Evolutionary conservation across 1,139 yeast genomes (phyloP).

Genomic region (Lodderomyces metapsilosis): DNA sequence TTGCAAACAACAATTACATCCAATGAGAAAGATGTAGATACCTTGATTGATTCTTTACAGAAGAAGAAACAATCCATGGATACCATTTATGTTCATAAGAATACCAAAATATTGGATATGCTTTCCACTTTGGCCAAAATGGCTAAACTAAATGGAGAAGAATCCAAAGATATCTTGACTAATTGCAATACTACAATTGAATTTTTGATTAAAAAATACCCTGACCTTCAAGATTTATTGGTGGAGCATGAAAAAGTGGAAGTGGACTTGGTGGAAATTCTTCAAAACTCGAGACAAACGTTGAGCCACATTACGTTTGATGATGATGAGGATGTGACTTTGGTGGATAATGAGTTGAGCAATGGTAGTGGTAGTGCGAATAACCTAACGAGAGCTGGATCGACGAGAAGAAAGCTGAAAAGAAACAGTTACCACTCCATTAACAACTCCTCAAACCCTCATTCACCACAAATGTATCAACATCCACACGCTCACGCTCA

Average conservation of each 20-base stretch:
- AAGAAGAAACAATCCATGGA: slow-evolving; percentile 45
- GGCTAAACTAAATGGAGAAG: slow-evolving; percentile 50
- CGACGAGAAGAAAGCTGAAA: background rate
- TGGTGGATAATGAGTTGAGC: too few relatives aligned
- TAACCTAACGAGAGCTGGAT: background rate
- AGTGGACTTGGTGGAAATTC: slow-evolving; percentile 34
- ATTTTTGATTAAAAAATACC: slow-evolving; percentile 31
- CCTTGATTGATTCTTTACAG: slow-evolving; percentile 41
- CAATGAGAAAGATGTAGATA: slow-evolving; percentile 47
- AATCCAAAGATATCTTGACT: slow-evolving; percentile 34
- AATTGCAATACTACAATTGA: slow-evolving; percentile 33
- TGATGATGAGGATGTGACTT: slow-evolving; percentile 35
- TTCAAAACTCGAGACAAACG: slow-evolving; percentile 34
- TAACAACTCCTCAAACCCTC: background rate
- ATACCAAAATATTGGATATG: slow-evolving; percentile 44
- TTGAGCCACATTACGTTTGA: slow-evolving; percentile 35
- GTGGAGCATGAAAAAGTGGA: slow-evolving; percentile 27
- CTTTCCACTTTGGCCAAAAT: slow-evolving; percentile 44
- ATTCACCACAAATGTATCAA: slow-evolving; percentile 1
- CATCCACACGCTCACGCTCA: slow-evolving; percentile 14
- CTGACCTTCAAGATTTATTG: slow-evolving; percentile 36
- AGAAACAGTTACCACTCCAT: background rate
- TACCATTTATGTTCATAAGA: slow-evolving; percentile 46
- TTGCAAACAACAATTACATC: slow-evolving; percentile 28
- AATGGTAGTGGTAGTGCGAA: too few relatives aligned